A percentile compares a stretch with the other conserved stretches of the same genome.
Conservation (phyloP, 2,329 filamentous ascomycete species). For the Diplodia sapinea region DNA sequence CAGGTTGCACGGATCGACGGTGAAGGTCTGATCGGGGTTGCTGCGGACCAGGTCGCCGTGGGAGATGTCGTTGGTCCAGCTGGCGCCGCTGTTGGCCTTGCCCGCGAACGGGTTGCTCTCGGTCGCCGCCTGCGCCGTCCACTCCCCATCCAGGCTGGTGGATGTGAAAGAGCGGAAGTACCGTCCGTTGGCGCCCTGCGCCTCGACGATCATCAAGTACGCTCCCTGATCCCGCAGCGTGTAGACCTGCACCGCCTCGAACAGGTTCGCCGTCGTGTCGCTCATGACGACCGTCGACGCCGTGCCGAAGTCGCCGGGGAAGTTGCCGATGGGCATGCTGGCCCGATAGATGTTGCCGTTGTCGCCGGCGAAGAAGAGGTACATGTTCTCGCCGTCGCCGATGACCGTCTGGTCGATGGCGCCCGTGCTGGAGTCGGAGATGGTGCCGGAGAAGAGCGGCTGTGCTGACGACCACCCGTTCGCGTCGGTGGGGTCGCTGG, state of each 20-base stretch:
- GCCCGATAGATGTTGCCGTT: conserved; percentile 70
- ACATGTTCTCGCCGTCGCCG: conserved; percentile 66
- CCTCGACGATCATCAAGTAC: conserved; percentile 73
- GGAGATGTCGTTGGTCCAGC: conserved; percentile 71
- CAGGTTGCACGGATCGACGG: conserved; percentile 68
- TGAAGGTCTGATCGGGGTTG: conserved; percentile 66
- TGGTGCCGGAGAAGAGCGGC: conserved; percentile 63
- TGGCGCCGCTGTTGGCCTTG: conserved; percentile 67
- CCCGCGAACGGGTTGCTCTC: conserved; percentile 69
- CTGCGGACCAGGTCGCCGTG: conserved; percentile 67
- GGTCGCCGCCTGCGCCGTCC: conserved; percentile 63
- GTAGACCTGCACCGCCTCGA: conserved; percentile 72
- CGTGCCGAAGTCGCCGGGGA: conserved; percentile 66
- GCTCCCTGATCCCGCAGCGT: conserved; percentile 59
- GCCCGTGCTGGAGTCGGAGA: conserved; percentile 59
- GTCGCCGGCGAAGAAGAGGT: conserved; percentile 71
- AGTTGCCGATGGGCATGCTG: conserved; percentile 66
- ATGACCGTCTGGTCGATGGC: conserved; percentile 69
- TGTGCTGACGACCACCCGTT: conserved; percentile 63
- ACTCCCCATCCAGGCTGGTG: conserved; percentile 60
- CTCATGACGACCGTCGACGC: conserved; percentile 57
- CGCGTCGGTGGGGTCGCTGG: conserved; percentile 61
- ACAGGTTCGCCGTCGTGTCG: conserved; percentile 63
- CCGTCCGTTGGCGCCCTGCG: conserved; percentile 62
- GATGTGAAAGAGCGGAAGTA: conserved; percentile 73